Percentiles rank a stretch among this genome's conserved stretches.
phyloP scores from a whole-genome alignment of 2,329 filamentous ascomycete genomes.

The Rhexocercosporidium sp. region DNA sequence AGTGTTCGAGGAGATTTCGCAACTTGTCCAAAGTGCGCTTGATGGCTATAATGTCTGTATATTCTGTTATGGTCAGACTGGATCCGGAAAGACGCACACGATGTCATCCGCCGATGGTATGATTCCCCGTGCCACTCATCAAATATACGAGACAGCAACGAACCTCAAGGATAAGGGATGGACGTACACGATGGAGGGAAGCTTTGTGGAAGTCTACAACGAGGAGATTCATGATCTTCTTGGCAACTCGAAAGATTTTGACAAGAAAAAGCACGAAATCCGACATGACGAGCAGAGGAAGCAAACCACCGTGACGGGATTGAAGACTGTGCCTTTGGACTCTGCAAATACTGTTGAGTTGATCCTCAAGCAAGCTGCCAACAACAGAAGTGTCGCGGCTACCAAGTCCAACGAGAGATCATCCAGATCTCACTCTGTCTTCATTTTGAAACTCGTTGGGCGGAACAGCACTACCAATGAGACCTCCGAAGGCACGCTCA shows the following conservation, averaged over 20 bases:
- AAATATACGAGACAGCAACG: conserved; percentile 90
- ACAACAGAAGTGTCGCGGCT: conserved; percentile 89
- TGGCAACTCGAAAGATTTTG: conserved; percentile 70
- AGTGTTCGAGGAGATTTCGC: conserved; percentile 95
- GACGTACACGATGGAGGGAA: conserved; percentile 92
- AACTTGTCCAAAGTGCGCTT: conserved; percentile 92
- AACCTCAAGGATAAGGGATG: conserved; percentile 89
- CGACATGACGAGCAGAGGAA: conserved; percentile 83
- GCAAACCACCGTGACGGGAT: conserved; percentile 81
- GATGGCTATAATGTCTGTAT: conserved; percentile 99
- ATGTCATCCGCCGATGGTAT: conserved; percentile 94
- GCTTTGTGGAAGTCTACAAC: conserved; percentile 97
- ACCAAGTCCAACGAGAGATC: conserved; percentile 98
- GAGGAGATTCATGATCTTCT: conserved; percentile 94
- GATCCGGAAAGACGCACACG: conserved; percentile 94
- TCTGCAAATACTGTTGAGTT: conserved; percentile 79
- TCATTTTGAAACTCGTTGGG: conserved; percentile 82
- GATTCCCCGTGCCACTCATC: conserved; percentile 90
- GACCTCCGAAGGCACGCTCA: conserved; percentile 89
- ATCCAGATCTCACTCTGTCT: conserved; percentile 93
- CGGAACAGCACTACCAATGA: conserved; percentile 76
- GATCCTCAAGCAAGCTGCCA: conserved; percentile 80
- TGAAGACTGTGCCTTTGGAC: conserved; percentile 77
- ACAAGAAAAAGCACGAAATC: conserved; percentile 87
- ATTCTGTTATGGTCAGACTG: conserved; percentile 97